Evolutionary conservation across 257 asterid species (phyloP).

Genomic region (Handroanthus guayacan): DNA sequence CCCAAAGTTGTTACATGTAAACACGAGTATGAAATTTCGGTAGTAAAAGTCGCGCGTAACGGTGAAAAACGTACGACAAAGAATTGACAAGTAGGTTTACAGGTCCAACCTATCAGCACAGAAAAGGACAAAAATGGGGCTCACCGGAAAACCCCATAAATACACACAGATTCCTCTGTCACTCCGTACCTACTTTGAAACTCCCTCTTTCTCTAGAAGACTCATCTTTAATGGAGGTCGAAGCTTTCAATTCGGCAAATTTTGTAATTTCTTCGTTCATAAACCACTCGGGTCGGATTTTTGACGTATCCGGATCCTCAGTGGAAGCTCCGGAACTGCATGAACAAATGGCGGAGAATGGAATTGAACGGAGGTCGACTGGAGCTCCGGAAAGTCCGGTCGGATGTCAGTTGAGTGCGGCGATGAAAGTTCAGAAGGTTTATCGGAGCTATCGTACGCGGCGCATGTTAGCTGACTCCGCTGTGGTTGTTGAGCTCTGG

Average conservation of each 20-base stretch:
- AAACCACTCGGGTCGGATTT: conserved; percentile 40
- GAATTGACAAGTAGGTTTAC: too few relatives aligned
- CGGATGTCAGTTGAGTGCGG: conserved; percentile 44
- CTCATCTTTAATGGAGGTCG: conserved; percentile 47
- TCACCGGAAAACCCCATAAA: too few relatives aligned
- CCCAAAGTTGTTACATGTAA: too few relatives aligned
- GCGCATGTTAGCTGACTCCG: conserved; percentile 80
- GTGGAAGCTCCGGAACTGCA: conserved; percentile 14
- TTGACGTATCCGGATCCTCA: conserved; percentile 26
- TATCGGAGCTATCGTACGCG: conserved; percentile 77
- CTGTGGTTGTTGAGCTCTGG: conserved; percentile 84
- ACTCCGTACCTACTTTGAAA: neutral
- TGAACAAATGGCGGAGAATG: conserved; percentile 8
- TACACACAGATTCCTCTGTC: neutral
- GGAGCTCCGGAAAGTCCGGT: conserved; percentile 33
- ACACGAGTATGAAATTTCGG: too few relatives aligned
- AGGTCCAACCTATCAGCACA: too few relatives aligned
- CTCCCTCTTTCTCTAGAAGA: neutral
- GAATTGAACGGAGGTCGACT: conserved; percentile 4
- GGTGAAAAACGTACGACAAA: too few relatives aligned
- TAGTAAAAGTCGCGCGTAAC: too few relatives aligned
- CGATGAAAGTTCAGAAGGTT: conserved; percentile 69
- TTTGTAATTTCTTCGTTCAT: conserved; percentile 1
- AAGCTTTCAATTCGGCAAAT: conserved; percentile 45
- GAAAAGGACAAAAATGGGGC: too few relatives aligned